Base-by-base conservation (phyloP, 2,329 filamentous ascomycete genomes). In the Chlorencoelia australis region DNA sequence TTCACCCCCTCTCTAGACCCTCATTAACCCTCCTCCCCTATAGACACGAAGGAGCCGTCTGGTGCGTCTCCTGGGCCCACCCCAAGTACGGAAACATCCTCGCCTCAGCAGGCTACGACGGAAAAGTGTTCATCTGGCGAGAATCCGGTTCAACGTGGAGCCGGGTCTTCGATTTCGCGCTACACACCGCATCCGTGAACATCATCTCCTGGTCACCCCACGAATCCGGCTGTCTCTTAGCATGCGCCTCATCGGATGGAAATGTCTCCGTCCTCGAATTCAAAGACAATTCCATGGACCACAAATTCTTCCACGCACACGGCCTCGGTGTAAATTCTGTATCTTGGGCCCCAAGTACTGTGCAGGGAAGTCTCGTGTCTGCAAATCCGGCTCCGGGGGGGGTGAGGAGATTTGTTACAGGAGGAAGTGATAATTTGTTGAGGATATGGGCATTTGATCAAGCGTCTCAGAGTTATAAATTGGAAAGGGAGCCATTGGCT, bases 11-110 rank as follows among this genome's bases (percentile, higher is more conserved):
- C 24, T 26, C 26, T 19, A 27, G 36, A 33, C 17, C 16, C 42
- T 11, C 8, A 21, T 21, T 19, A 31, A 33, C 18, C 49, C 51
- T 50, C 53, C 35, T 30, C 13, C 17, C 28, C 15, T 30, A 20
- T 53, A 94, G 89, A 48, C 91, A 98, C 59, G 91, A 98, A 62
- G 89, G 89, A 45, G 87, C 91, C 22, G 89, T 98, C 41, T 98
- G 91, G 91, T 94, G 85, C 60, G 85, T 96, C 41, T 82, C 88
- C 52, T 98, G 91, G 91, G 88, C 89, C 32, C 91, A 98, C 58
- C 91, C 91, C 45, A 96, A 98, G 61, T 96, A 93, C 63, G 91
- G 91, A 66, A 95, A 89, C 60, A 95, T 98, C 57, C 80, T 98
- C 43, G 91, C 91, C 38, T 94, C 86, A 44, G 85, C 87, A 34